phyloP scores from a whole-genome alignment of 805 yeast genomes.

The Tetrapisispora fleetii region DNA sequence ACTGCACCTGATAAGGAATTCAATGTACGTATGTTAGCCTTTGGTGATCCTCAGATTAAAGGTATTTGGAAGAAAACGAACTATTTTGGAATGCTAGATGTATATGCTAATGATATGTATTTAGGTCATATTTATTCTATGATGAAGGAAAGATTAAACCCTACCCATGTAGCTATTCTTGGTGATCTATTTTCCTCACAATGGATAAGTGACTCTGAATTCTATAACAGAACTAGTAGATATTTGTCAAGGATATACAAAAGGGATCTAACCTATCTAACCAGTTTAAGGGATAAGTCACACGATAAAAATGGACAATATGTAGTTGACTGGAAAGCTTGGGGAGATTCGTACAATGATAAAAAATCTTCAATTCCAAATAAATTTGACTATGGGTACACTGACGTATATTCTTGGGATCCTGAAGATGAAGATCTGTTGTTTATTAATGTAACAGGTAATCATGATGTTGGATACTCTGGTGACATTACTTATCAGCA shows the following conservation, averaged over 20 bases:
- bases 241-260: conserved; percentile 63
- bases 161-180: conserved; percentile 77
- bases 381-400: conserved; percentile 40
- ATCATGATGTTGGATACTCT: conserved; percentile 91
- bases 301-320: conserved; percentile 22
- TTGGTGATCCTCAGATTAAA: conserved; percentile 96
- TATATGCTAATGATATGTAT: conserved; percentile 81
- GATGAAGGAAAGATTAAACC: conserved; percentile 54
- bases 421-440: conserved; percentile 43
- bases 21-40: conserved; percentile 53
- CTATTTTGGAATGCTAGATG: conserved; percentile 67
- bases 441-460: conserved; percentile 81
- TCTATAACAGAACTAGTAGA: conserved; percentile 66
- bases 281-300: conserved; percentile 30
- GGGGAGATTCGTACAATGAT: conserved; percentile 19
- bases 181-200: conserved; percentile 92
- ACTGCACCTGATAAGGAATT: background rate
- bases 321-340: conserved; percentile 20
- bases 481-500: conserved; percentile 94
- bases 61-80: conserved; percentile 72
- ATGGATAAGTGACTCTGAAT: conserved; percentile 91
- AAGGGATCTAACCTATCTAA: conserved; percentile 48
- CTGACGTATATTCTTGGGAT: conserved; percentile 62
- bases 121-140: conserved; percentile 71
- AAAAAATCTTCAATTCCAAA: conserved; percentile 7